Evolutionary conservation across 768 basidiomycete species (phyloP).

Genomic region (Leccinum boreale): DNA sequence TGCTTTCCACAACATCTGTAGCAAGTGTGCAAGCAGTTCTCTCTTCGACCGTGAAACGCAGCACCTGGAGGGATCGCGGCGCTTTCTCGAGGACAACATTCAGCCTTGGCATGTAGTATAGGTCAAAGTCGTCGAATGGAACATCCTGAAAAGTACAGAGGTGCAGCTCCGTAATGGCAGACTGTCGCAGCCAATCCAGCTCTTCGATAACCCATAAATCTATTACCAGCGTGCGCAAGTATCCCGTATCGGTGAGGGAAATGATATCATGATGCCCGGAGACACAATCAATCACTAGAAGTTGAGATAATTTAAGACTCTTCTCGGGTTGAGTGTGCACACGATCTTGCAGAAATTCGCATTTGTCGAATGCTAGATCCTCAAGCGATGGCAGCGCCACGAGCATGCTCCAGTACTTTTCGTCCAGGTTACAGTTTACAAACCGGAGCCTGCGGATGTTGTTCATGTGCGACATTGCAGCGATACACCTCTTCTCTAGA

Average conservation of each 20-base stretch:
- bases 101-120: too few relatives aligned
- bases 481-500: background rate
- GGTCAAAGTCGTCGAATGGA: too few relatives aligned
- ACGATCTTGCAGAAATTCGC: background rate
- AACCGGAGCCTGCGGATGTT: background rate
- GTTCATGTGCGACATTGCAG: too few relatives aligned
- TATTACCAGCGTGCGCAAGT: background rate
- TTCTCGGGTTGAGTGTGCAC: background rate
- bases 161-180: too few relatives aligned
- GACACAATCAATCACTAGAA: background rate
- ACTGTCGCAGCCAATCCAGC: background rate
- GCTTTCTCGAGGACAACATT: too few relatives aligned
- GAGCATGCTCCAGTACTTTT: background rate
- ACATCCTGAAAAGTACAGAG: too few relatives aligned
- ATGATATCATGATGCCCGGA: background rate
- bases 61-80: too few relatives aligned
- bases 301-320: background rate
- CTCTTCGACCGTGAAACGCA: too few relatives aligned
- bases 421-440: too few relatives aligned
- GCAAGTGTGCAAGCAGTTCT: too few relatives aligned
- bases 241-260: background rate
- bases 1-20: too few relatives aligned
- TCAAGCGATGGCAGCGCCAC: too few relatives aligned
- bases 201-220: background rate
- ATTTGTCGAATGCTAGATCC: background rate